A percentile compares a stretch with the other conserved stretches of the same genome.
phyloP scores from a whole-genome alignment of 371 early-diverging fungal species.

The Neoconidiobolus thromboides region DNA sequence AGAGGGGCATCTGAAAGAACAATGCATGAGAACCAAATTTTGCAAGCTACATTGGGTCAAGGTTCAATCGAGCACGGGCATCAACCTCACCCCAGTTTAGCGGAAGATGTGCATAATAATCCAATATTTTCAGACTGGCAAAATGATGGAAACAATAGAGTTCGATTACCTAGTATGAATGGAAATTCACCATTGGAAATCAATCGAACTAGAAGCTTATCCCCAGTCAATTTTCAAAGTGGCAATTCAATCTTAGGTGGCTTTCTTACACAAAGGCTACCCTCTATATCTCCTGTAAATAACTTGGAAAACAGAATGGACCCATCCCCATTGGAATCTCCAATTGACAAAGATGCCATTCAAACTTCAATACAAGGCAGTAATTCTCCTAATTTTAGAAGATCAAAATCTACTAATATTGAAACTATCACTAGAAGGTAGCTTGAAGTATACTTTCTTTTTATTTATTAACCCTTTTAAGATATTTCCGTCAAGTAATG shows the following conservation, averaged over 20 bases:
- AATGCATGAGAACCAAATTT: too few species aligned
- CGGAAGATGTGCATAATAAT: too few species aligned
- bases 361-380: neutral
- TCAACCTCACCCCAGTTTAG: too few species aligned
- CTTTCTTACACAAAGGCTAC: neutral
- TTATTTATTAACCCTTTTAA: neutral
- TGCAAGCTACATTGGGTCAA: too few species aligned
- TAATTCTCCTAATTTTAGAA: neutral
- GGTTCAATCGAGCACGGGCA: too few species aligned
- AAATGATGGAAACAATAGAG: too few species aligned
- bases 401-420: neutral
- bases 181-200: too few species aligned
- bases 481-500: neutral
- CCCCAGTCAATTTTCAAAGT: too few species aligned
- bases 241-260: neutral
- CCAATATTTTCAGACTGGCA: too few species aligned
- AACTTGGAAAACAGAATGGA: neutral
- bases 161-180: too few species aligned
- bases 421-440: neutral
- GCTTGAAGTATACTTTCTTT: neutral
- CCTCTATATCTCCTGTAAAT: neutral
- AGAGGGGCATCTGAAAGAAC: too few species aligned
- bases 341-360: neutral
- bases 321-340: neutral
- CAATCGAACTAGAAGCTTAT: too few species aligned